Percentiles rank a stretch among this genome's conserved stretches.
These are phyloP conservation scores for Acer yangbiense DNA, from an alignment of 345 rosid genomes.

Conservation along the genomic window DNA sequence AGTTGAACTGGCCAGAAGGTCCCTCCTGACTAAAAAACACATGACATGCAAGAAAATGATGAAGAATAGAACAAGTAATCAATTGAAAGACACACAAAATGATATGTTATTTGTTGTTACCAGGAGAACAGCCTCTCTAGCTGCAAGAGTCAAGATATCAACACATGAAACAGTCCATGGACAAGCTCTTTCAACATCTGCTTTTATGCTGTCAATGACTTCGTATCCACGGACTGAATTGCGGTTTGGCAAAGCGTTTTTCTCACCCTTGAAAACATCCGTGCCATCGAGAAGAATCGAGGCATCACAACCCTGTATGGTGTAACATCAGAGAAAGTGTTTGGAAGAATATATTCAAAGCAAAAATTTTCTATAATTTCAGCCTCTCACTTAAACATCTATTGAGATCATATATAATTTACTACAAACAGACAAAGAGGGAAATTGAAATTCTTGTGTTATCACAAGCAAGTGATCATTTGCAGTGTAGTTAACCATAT, in stretches of 20 bases:
- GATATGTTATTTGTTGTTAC: slow-evolving; percentile 31
- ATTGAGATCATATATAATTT: no score
- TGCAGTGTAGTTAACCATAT: no score
- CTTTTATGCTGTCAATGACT: slow-evolving; percentile 70
- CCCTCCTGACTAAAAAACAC: slow-evolving; percentile 59
- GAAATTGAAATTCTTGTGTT: no score
- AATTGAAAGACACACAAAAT: not conserved
- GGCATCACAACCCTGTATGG: slow-evolving; percentile 71
- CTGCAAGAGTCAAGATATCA: slow-evolving; percentile 79
- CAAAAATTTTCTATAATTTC: not conserved
- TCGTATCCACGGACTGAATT: slow-evolving; percentile 79
- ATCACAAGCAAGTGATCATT: no score
- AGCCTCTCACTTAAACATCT: not conserved
- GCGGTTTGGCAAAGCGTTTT: slow-evolving; percentile 64
- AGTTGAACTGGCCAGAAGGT: slow-evolving; percentile 65
- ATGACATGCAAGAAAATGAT: not conserved
- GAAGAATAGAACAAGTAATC: not conserved
- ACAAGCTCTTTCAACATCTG: slow-evolving; percentile 64
- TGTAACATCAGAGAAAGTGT: not conserved
- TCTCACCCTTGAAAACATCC: slow-evolving; percentile 59
- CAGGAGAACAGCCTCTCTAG: slow-evolving; percentile 67
- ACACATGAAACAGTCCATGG: slow-evolving; percentile 75
- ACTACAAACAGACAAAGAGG: no score
- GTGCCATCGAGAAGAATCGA: slow-evolving; percentile 81
- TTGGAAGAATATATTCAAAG: not conserved